Percentiles rank a stretch among this genome's conserved stretches.
Evolutionary conservation across 495 filamentous ascomycete species (phyloP).

Genomic region (Hypomontagnella submonticulosa): DNA sequence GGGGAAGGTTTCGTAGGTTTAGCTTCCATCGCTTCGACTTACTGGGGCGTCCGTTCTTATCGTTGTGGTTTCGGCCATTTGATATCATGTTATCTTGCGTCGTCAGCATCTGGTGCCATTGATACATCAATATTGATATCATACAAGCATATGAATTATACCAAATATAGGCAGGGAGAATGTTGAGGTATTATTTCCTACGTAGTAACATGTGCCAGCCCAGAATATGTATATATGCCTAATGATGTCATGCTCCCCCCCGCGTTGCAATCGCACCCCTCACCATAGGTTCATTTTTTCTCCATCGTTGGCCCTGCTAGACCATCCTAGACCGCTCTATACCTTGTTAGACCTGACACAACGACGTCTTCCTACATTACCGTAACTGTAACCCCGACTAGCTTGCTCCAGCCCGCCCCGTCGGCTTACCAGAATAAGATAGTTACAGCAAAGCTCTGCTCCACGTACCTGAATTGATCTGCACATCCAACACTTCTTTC

Average conservation of each 20-base stretch:
- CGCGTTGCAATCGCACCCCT: slow-evolving; percentile 28
- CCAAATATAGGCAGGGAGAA: too few species aligned
- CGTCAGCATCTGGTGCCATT: slow-evolving; percentile 11
- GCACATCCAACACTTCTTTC: slow-evolving; percentile 16
- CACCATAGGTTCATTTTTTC: slow-evolving; percentile 2
- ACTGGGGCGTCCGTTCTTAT: slow-evolving; percentile 11
- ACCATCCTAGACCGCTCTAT: background rate
- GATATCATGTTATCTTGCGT: slow-evolving; percentile 10
- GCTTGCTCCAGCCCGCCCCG: slow-evolving; percentile 23
- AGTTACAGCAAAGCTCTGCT: slow-evolving; percentile 31
- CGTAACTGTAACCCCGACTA: slow-evolving; percentile 28
- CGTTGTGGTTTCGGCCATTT: slow-evolving; percentile 8
- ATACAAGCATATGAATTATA: too few species aligned
- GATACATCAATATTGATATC: slow-evolving; percentile 1
- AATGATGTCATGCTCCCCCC: slow-evolving; percentile 38
- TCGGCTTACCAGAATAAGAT: slow-evolving; percentile 43
- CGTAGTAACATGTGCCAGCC: slow-evolving; percentile 8
- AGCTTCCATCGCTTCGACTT: slow-evolving; percentile 17
- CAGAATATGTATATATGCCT: slow-evolving; percentile 16
- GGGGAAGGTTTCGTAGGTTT: slow-evolving; percentile 11
- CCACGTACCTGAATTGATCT: slow-evolving; percentile 35
- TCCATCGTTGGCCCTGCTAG: background rate
- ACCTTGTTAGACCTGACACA: slow-evolving; percentile 28
- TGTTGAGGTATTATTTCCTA: too few species aligned
- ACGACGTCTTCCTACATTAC: slow-evolving; percentile 25